phyloP scores from a whole-genome alignment of 2,329 filamentous ascomycete genomes.

The Lojkania enalia region DNA sequence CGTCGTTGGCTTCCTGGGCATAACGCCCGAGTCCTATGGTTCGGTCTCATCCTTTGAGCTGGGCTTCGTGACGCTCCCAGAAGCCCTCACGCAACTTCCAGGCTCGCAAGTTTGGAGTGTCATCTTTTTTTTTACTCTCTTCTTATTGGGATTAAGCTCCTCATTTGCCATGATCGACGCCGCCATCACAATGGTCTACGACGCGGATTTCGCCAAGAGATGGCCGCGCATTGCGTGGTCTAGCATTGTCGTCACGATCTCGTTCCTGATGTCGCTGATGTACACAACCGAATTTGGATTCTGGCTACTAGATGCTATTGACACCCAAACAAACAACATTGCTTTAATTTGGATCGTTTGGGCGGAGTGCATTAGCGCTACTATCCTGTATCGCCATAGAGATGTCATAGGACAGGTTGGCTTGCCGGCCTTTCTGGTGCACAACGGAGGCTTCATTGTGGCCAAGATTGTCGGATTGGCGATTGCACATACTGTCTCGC shows the following conservation, averaged over 20 bases:
- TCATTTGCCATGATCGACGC: slow-evolving; percentile 61
- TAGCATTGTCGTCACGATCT: slow-evolving; percentile 50
- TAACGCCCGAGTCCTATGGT: slow-evolving; percentile 43
- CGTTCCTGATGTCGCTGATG: slow-evolving; percentile 56
- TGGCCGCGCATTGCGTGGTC: slow-evolving; percentile 50
- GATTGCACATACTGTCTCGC: slow-evolving; percentile 49
- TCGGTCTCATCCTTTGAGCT: slow-evolving; percentile 56
- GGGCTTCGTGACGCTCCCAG: slow-evolving; percentile 58
- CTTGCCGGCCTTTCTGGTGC: slow-evolving; percentile 44
- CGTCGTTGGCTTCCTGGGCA: slow-evolving; percentile 51
- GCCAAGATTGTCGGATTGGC: slow-evolving; percentile 54
- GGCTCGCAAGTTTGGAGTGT: slow-evolving; percentile 59
- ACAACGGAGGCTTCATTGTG: slow-evolving; percentile 55
- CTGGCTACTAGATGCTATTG: slow-evolving; percentile 56
- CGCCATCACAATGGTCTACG: slow-evolving; percentile 55
- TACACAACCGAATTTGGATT: slow-evolving; percentile 60
- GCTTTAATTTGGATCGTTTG: slow-evolving; percentile 58
- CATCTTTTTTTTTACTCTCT: slow-evolving; percentile 58
- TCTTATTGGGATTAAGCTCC: slow-evolving; percentile 58
- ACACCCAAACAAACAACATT: slow-evolving; percentile 58
- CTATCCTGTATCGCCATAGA: slow-evolving; percentile 54
- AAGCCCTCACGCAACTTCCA: slow-evolving; percentile 57
- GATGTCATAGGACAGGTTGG: slow-evolving; percentile 50
- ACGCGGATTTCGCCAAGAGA: slow-evolving; percentile 47
- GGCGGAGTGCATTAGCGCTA: slow-evolving; percentile 54